These are phyloP conservation scores for Leishmania lainsoni DNA, from an alignment of 208 protist genomes.

Conservation along the genomic window DNA sequence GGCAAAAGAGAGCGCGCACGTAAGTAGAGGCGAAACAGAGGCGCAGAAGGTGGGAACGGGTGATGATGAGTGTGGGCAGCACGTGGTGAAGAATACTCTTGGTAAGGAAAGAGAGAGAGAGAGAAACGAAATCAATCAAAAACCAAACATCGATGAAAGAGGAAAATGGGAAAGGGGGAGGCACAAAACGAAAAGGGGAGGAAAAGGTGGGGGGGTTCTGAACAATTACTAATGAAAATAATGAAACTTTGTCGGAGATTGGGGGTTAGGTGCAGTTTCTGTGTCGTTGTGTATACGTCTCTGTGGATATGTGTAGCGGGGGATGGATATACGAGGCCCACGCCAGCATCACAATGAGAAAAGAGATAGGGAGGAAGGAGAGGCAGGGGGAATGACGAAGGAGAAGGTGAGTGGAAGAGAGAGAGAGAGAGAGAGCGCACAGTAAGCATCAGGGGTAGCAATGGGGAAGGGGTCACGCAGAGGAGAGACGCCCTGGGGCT, in stretches of 20 bases:
- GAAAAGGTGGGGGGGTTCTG: neutral
- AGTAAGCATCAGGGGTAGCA: neutral
- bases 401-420: neutral
- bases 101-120: neutral
- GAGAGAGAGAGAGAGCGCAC: slow-evolving; percentile 1
- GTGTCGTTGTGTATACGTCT: neutral
- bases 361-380: neutral
- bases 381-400: neutral
- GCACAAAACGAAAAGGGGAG: neutral
- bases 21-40: neutral
- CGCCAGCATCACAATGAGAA: neutral
- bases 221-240: neutral
- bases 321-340: neutral
- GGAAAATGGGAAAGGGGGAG: neutral
- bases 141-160: neutral
- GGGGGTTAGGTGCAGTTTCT: neutral
- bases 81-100: neutral
- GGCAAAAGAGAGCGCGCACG: neutral
- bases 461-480: neutral
- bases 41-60: neutral
- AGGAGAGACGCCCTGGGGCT: neutral
- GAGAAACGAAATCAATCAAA: neutral
- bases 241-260: neutral
- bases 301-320: neutral
- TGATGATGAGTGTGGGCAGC: too few species aligned